phyloP scores from a whole-genome alignment of 129 eudicot species.

The Arctium lappa region DNA sequence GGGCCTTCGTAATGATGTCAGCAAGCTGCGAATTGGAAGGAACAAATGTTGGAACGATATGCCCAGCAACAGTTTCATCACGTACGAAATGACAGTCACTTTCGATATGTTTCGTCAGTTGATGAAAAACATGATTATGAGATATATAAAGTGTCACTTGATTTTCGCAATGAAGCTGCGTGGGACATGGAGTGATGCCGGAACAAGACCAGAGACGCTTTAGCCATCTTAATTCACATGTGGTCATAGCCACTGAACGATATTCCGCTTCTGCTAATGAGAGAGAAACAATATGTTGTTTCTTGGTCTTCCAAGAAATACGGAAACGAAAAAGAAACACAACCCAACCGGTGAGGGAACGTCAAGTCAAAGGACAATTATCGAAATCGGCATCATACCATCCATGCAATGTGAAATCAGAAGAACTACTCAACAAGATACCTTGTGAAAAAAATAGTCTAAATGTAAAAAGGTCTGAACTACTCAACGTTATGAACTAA shows the following conservation, averaged over 20 bases:
- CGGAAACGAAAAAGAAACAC: neutral
- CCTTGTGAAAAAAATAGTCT: no score
- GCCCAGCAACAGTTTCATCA: neutral
- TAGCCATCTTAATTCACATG: neutral
- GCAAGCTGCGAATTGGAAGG: neutral
- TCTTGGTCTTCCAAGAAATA: neutral
- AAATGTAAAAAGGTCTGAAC: no score
- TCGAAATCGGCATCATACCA: neutral
- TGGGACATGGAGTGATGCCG: neutral
- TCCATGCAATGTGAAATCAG: neutral
- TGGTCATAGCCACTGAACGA: neutral
- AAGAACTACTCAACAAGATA: neutral
- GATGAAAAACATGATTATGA: no score
- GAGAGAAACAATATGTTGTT: neutral
- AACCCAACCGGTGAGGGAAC: neutral
- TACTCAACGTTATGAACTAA: no score
- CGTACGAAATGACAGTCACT: neutral
- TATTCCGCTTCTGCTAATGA: constrained; percentile 7
- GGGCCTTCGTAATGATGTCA: constrained; percentile 11
- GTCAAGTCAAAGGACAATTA: neutral
- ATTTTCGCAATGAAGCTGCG: no score
- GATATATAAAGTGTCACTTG: no score
- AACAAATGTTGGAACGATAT: neutral
- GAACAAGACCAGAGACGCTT: neutral
- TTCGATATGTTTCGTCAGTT: neutral